A percentile compares a stretch with the other conserved stretches of the same genome.
Conservation (phyloP, 805 yeast genomes). For the Pichia californica region DNA sequence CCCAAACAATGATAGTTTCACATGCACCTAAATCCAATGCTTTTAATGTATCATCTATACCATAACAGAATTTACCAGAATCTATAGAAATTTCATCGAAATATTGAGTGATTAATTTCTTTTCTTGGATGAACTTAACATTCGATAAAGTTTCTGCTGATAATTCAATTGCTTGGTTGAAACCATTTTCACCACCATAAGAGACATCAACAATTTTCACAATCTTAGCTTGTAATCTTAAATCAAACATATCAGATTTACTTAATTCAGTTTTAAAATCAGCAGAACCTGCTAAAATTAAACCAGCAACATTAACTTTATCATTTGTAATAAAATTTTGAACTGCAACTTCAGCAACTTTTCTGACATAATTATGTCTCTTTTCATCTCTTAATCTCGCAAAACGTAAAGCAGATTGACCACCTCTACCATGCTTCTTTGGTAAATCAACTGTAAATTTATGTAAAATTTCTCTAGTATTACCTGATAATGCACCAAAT, state of each 20-base stretch:
- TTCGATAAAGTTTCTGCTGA: constrained; percentile 95
- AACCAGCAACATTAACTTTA: constrained; percentile 89
- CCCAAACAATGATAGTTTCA: constrained; percentile 87
- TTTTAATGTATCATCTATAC: constrained; percentile 92
- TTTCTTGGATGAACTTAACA: constrained; percentile 97
- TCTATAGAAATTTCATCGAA: constrained; percentile 98
- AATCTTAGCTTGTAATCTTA: constrained; percentile 79
- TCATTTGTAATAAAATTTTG: constrained; percentile 94
- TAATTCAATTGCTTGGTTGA: constrained; percentile 97
- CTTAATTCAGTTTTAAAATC: constrained; percentile 95
- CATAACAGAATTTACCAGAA: constrained; percentile 95
- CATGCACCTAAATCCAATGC: constrained; percentile 96
- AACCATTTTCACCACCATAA: constrained; percentile 99
- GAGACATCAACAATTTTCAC: constrained; percentile 93
- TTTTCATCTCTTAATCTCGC: constrained; percentile 98
- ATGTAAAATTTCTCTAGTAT: constrained; percentile 92
- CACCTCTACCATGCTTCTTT: constrained; percentile 99
- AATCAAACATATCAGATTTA: constrained; percentile 89
- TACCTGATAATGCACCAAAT: constrained; percentile 93
- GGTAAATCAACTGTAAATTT: constrained; percentile 97
- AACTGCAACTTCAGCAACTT: constrained; percentile 97
- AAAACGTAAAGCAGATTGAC: constrained; percentile 99
- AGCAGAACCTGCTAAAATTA: constrained; percentile 97
- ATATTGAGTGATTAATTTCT: constrained; percentile 85
- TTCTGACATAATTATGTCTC: constrained; percentile 97